Evolutionary conservation across 768 basidiomycete species (phyloP), one percentile per base, ranked within the genome.

Genomic region (Boletales sp.): DNA sequence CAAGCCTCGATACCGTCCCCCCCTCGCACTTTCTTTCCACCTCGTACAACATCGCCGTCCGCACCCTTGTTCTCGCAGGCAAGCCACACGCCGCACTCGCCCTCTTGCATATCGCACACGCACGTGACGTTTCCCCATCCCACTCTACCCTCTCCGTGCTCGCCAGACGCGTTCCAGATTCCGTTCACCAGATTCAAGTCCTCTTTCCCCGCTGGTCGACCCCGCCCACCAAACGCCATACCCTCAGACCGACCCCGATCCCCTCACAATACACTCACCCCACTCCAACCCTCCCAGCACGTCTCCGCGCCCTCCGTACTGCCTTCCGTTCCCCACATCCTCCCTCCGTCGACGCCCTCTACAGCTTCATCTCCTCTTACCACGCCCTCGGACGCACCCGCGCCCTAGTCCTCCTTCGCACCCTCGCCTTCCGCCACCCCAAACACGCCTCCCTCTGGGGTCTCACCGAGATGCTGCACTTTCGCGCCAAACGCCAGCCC

Each of bases 21-120:
- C 52, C 65, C 3, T 29, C 48, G 13, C 36, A 47, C 35, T 43
- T 43, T 47, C 51, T 65, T 17, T 15, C 47, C 24, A 32, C 43
- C 29, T 55, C 48, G 45, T 77, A 62, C 65, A 73, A 64, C n/a
- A 39, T 68, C 12, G 74, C 74, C 3, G 61, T 85, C 18, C 67
- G 72, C 41, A 67, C 62, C 10, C 69, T 80, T 17, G 72, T 72
- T 8, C 54, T 64, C 13, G 62, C 68, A 4, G 71, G 73, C 14
- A 68, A 73, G 29, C 45, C 71, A 2, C 62, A 70, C 0, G 69
- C 69, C 17, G 81, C 82, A 4, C 32, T 81, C n/a, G 43, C 55
- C n/a, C 61, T 83, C 38, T 57, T 81, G n/a, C 74, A 74, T 5
- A 56, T 65, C 11, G 68, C 69, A 10, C 54, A 53, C 2, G 47